Conservation (phyloP, 1,284 basidiomycete species). For the Ustanciosporium gigantosporum region DNA sequence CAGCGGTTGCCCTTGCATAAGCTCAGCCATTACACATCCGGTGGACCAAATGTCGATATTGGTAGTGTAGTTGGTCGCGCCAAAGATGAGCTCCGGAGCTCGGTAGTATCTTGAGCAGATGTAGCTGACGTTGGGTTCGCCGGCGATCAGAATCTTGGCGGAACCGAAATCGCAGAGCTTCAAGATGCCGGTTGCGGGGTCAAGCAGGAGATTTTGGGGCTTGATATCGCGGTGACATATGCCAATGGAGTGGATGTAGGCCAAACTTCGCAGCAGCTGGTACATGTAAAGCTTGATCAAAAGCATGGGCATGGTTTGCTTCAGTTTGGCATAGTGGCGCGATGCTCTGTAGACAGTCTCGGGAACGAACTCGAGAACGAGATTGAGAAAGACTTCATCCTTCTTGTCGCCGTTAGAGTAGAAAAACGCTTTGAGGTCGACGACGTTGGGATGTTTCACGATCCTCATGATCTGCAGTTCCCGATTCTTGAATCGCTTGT, state of each 20-base stretch:
- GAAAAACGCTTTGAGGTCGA: conserved; percentile 96
- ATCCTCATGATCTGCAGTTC: conserved; percentile 99
- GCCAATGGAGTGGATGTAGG: conserved; percentile 97
- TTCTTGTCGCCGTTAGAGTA: conserved; percentile 99
- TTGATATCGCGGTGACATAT: conserved; percentile 93
- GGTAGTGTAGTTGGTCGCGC: conserved; percentile 99
- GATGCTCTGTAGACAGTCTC: conserved; percentile 99
- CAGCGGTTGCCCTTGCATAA: conserved; percentile 97
- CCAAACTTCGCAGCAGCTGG: conserved; percentile 92
- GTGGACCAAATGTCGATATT: conserved; percentile 99
- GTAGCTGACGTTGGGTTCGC: conserved; percentile 98
- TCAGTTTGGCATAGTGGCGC: conserved; percentile 98
- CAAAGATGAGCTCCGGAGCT: conserved; percentile 98
- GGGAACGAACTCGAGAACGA: conserved; percentile 98
- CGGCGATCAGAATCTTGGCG: conserved; percentile 95
- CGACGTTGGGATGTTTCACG: conserved; percentile 95
- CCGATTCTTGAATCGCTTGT: conserved; percentile 99
- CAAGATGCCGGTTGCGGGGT: conserved; percentile 91
- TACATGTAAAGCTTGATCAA: conserved; percentile 99
- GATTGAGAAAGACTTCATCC: conserved; percentile 99
- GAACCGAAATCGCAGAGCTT: conserved; percentile 99
- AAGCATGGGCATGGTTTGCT: conserved; percentile 99
- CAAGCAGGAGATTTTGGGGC: conserved; percentile 95
- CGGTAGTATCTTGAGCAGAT: conserved; percentile 99
- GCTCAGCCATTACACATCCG: conserved; percentile 98